phyloP scores from a whole-genome alignment of 176 grass and related monocot genomes.

The Cenchrus fungigraminus region DNA sequence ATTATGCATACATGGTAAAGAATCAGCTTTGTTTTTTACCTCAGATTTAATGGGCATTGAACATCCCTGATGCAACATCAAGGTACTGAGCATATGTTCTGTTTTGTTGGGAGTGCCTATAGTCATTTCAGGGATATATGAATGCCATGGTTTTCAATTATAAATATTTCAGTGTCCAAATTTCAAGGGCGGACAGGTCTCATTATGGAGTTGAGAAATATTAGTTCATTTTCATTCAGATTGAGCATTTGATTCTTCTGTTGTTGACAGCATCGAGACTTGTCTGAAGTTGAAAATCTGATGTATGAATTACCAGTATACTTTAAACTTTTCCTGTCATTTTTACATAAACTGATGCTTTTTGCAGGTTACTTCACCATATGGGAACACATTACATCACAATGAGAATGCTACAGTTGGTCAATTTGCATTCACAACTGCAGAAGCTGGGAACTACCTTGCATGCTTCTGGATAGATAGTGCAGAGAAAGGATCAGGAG shows the following conservation, averaged over 20 bases:
- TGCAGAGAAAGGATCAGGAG: slow-evolving; percentile 48
- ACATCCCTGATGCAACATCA: not conserved
- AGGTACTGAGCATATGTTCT: not conserved
- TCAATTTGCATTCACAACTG: slow-evolving; percentile 83
- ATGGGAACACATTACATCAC: slow-evolving; percentile 81
- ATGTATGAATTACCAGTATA: slow-evolving; percentile 9
- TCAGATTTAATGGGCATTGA: not conserved
- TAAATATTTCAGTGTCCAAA: not conserved
- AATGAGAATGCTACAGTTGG: slow-evolving; percentile 67
- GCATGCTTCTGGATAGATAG: slow-evolving; percentile 90
- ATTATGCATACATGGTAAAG: not conserved
- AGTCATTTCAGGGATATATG: not conserved
- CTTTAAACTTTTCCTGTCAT: not conserved
- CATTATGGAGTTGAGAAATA: not conserved
- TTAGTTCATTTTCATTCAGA: not conserved
- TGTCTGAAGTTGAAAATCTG: not conserved
- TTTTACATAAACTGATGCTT: slow-evolving; percentile 29
- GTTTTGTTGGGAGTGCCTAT: not conserved
- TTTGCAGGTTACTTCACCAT: slow-evolving; percentile 87
- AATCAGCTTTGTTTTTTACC: not conserved
- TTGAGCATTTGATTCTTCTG: slow-evolving; percentile 18
- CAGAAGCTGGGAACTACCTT: slow-evolving; percentile 82
- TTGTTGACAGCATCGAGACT: slow-evolving; percentile 12
- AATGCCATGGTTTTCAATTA: not conserved
- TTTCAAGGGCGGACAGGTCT: not conserved